Percentiles rank a stretch among this genome's conserved stretches.
Conservation (phyloP, 163 green algal species). For the Coccomyxa subellipsoidea region DNA sequence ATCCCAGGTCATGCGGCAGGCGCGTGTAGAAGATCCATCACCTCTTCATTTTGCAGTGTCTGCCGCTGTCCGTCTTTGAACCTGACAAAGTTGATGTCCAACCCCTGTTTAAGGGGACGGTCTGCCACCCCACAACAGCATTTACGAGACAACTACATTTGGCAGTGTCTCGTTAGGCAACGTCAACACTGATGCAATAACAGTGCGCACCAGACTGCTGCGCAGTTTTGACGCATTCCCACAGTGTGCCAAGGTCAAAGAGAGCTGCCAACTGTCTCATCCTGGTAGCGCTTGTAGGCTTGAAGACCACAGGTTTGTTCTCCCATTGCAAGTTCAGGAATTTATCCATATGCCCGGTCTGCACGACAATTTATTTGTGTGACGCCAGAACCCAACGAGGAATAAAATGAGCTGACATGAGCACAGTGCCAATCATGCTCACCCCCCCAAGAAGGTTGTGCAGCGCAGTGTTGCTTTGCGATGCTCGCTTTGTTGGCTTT, state of each 20-base stretch:
- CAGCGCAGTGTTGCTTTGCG: background rate
- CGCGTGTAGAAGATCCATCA: no score
- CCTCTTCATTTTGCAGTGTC: conserved; percentile 43
- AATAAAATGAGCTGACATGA: no score
- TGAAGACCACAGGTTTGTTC: background rate
- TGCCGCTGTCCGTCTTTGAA: conserved; percentile 57
- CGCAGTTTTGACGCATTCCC: background rate
- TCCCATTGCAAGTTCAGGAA: background rate
- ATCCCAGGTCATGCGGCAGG: no score
- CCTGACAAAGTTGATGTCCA: conserved; percentile 56
- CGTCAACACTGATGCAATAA: background rate
- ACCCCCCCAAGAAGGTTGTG: background rate
- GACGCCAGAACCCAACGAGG: no score
- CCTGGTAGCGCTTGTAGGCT: background rate
- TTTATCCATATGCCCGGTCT: background rate
- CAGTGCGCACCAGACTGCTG: background rate
- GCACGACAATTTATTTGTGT: no score
- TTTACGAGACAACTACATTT: no score
- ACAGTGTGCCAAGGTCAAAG: background rate
- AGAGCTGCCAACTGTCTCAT: background rate
- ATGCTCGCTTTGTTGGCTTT: background rate
- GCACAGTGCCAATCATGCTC: no score
- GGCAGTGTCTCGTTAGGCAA: no score
- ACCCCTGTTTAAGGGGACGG: conserved; percentile 50
- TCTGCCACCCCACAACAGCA: background rate